Percentiles rank a stretch among this genome's conserved stretches.
Evolutionary conservation across 257 asterid genomes (phyloP).

Genomic region (Petunia axillaris): DNA sequence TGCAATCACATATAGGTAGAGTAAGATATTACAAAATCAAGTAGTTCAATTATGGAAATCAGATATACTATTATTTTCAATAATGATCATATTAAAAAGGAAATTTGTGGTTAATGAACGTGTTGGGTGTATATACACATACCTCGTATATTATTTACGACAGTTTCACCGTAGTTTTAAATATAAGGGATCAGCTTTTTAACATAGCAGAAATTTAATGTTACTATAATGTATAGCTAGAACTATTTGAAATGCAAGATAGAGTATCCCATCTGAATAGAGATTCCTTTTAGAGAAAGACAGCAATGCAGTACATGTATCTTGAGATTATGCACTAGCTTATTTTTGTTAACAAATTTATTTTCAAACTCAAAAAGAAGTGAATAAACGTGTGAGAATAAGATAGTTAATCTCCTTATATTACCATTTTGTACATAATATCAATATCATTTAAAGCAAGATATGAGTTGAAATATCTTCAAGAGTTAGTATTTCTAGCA

Average conservation of each 20-base stretch:
- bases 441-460: slow-evolving; percentile 7
- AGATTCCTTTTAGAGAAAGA: background rate
- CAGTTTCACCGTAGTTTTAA: background rate
- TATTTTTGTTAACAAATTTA: background rate
- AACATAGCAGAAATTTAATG: background rate
- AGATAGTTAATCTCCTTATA: slow-evolving; percentile 5
- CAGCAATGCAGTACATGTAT: slow-evolving; percentile 2
- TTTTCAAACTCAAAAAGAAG: background rate
- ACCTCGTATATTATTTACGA: too few relatives aligned
- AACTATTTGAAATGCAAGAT: slow-evolving; percentile 11
- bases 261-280: background rate
- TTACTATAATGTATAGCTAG: background rate
- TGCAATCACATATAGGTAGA: too few relatives aligned
- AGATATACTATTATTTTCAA: background rate
- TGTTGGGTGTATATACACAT: background rate
- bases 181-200: background rate
- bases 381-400: slow-evolving; percentile 16
- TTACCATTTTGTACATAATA: background rate
- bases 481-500: slow-evolving; percentile 13
- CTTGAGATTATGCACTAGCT: background rate
- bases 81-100: background rate
- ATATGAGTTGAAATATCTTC: slow-evolving; percentile 12
- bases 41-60: background rate
- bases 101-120: background rate
- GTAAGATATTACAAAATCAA: background rate